Base-by-base conservation (phyloP, 371 early-diverging fungal genomes). In the Umbelopsis sp. region DNA sequence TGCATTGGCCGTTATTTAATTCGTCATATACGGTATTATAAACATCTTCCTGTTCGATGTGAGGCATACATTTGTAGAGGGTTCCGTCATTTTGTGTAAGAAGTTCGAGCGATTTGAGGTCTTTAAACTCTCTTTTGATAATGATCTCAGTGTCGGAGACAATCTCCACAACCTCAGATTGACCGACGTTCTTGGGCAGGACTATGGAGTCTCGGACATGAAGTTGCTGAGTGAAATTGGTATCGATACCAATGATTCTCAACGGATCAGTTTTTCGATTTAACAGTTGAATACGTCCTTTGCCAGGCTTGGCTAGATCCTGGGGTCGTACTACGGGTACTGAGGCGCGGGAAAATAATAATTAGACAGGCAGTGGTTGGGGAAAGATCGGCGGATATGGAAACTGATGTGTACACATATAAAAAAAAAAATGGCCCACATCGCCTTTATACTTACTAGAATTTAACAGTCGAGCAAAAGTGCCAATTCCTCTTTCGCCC, bases 271-370 rank as follows among this genome's bases (percentile, higher is more conserved):
- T 80, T 70, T 86, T 80, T 22, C 86, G 75, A 69, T 92, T 88
- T 16, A 86, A 70, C 3, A 93, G 70, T 57, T 80, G 81, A 69
- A 97, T 84, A 24, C 65, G 77, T 14, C 96, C 97, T 32, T 77
- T 75, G 2, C 95, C 94, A 18, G 69, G 48, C 45, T 83, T 84
- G 29, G 92, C 92, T 62, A 91, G 71, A 82, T 97, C 98, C 76
- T 96, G 95, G 38, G 97, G 90, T 48, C 98, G 85, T 53, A 89
- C 86, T 10, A 97, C 97, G 16, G 97, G 94, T 74, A 97, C 93
- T 93, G 38, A 66, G 22, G 52, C 16, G 37, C n/a, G 46, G 9
- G 32, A 52, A 48, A 52, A 41, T 22, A 64, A 44, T 38, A 10
- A 41, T 41, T 41, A 41, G 41, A 41, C 41, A 41, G 41, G 41